Base-by-base conservation (phyloP, 192 early-diverging fungal genomes). In the Diversispora epigaea region DNA sequence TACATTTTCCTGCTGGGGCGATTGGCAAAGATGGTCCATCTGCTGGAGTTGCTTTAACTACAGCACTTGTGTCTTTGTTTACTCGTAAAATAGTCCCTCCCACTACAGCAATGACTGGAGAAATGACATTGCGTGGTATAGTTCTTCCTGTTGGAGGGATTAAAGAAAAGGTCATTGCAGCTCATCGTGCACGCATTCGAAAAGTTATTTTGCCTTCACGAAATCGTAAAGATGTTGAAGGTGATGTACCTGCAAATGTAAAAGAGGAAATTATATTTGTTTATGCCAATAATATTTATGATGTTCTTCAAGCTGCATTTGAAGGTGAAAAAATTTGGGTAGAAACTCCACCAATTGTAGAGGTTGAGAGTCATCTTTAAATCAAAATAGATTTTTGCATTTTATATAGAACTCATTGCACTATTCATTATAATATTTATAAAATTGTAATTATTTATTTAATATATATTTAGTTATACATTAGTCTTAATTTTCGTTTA, bases 71-170 rank as follows among this genome's bases (percentile, higher is more conserved):
- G 0, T 94, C 93, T 19, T 83, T 96, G 70, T 88, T 92, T 68
- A 86, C 86, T 22, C 82, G 81, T 21, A 76, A 77, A 44, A 78
- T 79, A 40, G 89, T 94, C 0, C 83, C 80, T 21, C 76, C 80
- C 14, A 86, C 82, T 19, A 83, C 85, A 14, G 90, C 89, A 25
- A 95, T 94, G 94, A 96, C 94, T 2, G 94, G 94, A 52, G 94
- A 96, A 79, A 86, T 96, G 46, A 93, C 94, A 0, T 81, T 95
- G 8, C 87, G 91, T 15, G 94, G 94, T 8, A 84, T 90, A 52
- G 92, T 96, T 0, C 80, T 93, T 46, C 90, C 91, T 40, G 91
- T 96, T 3, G 94, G 94, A 1, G 94, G 94, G 21, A 89, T 95
- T 72, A 93, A 93, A 78, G 94, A 95, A 76, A 95, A 95, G 77